A percentile compares a stretch with the other conserved stretches of the same genome.
Evolutionary conservation across 306 rosid genomes (phyloP).

Genomic region (Quercus parvula): DNA sequence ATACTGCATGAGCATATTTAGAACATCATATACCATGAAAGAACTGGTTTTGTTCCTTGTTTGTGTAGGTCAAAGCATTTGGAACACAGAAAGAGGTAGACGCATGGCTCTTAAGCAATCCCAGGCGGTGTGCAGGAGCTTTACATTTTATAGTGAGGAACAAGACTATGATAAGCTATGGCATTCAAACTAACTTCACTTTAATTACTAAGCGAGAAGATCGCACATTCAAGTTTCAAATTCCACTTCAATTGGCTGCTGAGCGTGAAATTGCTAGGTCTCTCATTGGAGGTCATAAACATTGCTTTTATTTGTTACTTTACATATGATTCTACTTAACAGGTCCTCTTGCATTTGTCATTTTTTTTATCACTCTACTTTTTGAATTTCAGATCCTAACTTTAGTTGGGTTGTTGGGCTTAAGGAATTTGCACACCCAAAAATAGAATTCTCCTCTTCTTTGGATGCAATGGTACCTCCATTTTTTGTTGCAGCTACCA

Average conservation of each 20-base stretch:
- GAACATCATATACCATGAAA: too few species aligned
- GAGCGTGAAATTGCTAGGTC: constrained; percentile 83
- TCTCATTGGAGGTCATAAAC: constrained; percentile 64
- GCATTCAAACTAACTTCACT: constrained; percentile 79
- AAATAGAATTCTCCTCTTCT: constrained; percentile 30
- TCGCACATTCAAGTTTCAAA: constrained; percentile 55
- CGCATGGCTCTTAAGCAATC: constrained; percentile 56
- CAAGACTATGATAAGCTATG: constrained; percentile 57
- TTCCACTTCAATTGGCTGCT: constrained; percentile 86
- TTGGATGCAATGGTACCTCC: constrained; percentile 43
- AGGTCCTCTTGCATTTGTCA: not conserved
- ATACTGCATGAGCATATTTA: too few species aligned
- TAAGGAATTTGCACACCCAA: constrained; percentile 84
- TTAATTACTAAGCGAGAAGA: constrained; percentile 49
- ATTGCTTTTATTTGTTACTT: not conserved
- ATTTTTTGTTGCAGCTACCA: constrained; percentile 71
- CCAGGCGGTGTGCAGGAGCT: constrained; percentile 66
- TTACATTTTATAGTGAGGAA: constrained; percentile 62
- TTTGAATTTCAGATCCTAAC: constrained; percentile 41
- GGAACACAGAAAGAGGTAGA: constrained; percentile 47
- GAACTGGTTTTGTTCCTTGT: not conserved
- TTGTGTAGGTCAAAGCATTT: constrained; percentile 53
- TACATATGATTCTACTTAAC: not conserved
- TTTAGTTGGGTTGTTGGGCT: constrained; percentile 67
- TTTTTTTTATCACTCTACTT: constrained; percentile 1